Percentiles rank a stretch among this genome's conserved stretches.
Conservation (phyloP, 257 asterid genomes). For the Plectranthus barbatus region DNA sequence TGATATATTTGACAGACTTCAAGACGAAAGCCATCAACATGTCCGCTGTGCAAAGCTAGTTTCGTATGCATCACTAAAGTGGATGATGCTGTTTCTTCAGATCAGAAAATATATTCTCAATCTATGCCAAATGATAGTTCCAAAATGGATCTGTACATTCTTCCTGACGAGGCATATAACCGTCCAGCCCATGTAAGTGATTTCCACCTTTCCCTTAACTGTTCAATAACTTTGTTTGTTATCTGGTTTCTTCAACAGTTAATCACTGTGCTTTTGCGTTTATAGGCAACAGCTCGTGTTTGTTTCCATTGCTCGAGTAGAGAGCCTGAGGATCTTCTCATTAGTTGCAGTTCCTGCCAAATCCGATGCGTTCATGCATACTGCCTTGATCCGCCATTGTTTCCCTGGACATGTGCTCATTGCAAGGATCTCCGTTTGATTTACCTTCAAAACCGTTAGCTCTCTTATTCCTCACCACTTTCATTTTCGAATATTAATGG, state of each 20-base stretch:
- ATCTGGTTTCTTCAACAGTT: not conserved
- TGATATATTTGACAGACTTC: conserved; percentile 33
- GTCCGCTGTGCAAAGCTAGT: conserved; percentile 88
- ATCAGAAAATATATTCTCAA: conserved; percentile 89
- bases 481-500: no score
- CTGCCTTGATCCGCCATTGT: conserved; percentile 85
- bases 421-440: conserved; percentile 70
- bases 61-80: conserved; percentile 65
- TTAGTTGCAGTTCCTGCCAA: conserved; percentile 46
- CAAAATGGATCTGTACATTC: conserved; percentile 40
- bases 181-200: conserved; percentile 46
- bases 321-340: conserved; percentile 82
- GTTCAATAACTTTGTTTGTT: not conserved
- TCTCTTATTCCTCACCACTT: not conserved
- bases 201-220: not conserved
- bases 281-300: conserved; percentile 38
- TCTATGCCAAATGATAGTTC: conserved; percentile 42
- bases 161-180: conserved; percentile 36
- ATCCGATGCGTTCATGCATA: conserved; percentile 49
- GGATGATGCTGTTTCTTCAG: conserved; percentile 58
- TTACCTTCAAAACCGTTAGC: conserved; percentile 28
- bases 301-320: conserved; percentile 52
- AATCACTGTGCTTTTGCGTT: no score
- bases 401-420: conserved; percentile 67
- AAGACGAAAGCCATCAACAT: conserved; percentile 45